Evolutionary conservation across 1,284 basidiomycete species (phyloP).

Genomic region (Cryptococcus sp.): DNA sequence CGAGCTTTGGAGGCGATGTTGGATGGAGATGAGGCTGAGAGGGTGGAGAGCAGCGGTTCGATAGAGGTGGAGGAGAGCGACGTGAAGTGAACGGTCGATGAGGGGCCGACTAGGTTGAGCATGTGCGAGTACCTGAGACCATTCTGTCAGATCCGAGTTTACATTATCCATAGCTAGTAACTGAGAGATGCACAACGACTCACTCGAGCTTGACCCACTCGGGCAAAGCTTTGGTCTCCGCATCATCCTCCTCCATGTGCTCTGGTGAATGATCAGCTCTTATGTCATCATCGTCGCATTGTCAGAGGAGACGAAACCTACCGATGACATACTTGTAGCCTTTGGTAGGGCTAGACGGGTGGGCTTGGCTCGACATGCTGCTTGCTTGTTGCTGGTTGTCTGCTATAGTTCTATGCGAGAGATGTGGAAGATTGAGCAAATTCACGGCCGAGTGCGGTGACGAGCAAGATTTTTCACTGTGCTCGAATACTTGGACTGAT

Average conservation of each 20-base stretch:
- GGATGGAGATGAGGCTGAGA: neutral
- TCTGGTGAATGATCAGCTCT: constrained; percentile 57
- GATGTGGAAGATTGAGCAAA: neutral
- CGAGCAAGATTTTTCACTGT: neutral
- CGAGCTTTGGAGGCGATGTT: constrained; percentile 60
- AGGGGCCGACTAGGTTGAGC: constrained; percentile 62
- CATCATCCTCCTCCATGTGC: constrained; percentile 94
- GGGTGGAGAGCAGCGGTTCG: constrained; percentile 8
- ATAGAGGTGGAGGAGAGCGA: constrained; percentile 51
- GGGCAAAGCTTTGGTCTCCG: constrained; percentile 64
- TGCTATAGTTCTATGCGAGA: neutral
- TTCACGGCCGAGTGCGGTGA: neutral
- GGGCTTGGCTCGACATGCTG: neutral
- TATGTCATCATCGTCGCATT: constrained; percentile 4
- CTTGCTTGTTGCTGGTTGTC: neutral
- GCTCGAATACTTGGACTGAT: too few species aligned
- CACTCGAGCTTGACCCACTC: constrained; percentile 89
- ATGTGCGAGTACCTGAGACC: constrained; percentile 20
- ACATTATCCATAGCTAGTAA: neutral
- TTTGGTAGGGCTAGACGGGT: constrained; percentile 1
- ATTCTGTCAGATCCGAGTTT: constrained; percentile 13
- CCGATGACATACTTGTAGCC: constrained; percentile 50
- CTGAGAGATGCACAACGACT: constrained; percentile 48
- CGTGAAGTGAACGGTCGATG: constrained; percentile 74
- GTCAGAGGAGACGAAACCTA: constrained; percentile 13